A percentile compares a stretch with the other conserved stretches of the same genome.
Conservation (phyloP, 2,329 filamentous ascomycete genomes). For the Fusarium keratoplasticum region DNA sequence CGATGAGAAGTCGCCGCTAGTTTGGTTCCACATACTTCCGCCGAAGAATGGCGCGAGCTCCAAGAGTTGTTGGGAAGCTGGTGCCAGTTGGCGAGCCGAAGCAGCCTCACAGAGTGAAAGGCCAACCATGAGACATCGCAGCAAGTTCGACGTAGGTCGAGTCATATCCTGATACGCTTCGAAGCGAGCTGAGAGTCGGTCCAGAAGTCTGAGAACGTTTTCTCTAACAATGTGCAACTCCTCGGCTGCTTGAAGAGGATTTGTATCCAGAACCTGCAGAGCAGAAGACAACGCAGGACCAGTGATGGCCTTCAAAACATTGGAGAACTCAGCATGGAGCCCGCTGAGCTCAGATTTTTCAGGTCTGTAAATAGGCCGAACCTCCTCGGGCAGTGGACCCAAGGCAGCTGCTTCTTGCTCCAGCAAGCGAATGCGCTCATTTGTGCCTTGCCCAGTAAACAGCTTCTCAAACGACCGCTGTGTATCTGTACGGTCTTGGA, state of each 20-base stretch:
- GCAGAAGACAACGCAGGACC: slow-evolving; percentile 57
- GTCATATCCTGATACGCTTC: slow-evolving; percentile 88
- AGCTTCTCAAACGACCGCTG: slow-evolving; percentile 73
- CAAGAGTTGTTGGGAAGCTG: slow-evolving; percentile 53
- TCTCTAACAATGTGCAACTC: slow-evolving; percentile 64
- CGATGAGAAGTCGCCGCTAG: slow-evolving; percentile 31
- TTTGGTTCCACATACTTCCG: slow-evolving; percentile 52
- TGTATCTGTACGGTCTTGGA: slow-evolving; percentile 68
- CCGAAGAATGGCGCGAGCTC: slow-evolving; percentile 67
- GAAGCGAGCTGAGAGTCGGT: slow-evolving; percentile 76
- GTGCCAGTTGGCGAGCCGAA: slow-evolving; percentile 57
- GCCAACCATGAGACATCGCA: slow-evolving; percentile 83
- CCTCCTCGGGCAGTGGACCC: slow-evolving; percentile 73
- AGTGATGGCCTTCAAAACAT: slow-evolving; percentile 75
- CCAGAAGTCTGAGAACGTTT: slow-evolving; percentile 75
- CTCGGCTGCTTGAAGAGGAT: slow-evolving; percentile 36
- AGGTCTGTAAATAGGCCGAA: slow-evolving; percentile 78
- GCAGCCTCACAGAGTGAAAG: slow-evolving; percentile 68
- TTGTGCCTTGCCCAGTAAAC: slow-evolving; percentile 77
- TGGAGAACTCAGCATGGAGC: slow-evolving; percentile 86
- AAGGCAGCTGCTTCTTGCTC: slow-evolving; percentile 71
- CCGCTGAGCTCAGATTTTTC: slow-evolving; percentile 73
- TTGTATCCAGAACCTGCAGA: slow-evolving; percentile 41
- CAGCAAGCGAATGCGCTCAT: slow-evolving; percentile 72
- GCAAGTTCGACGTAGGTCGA: slow-evolving; percentile 79